A percentile compares a stretch with the other conserved stretches of the same genome.
Conservation (phyloP, 176 grass and related monocot species). For the Olyra latifolia region DNA sequence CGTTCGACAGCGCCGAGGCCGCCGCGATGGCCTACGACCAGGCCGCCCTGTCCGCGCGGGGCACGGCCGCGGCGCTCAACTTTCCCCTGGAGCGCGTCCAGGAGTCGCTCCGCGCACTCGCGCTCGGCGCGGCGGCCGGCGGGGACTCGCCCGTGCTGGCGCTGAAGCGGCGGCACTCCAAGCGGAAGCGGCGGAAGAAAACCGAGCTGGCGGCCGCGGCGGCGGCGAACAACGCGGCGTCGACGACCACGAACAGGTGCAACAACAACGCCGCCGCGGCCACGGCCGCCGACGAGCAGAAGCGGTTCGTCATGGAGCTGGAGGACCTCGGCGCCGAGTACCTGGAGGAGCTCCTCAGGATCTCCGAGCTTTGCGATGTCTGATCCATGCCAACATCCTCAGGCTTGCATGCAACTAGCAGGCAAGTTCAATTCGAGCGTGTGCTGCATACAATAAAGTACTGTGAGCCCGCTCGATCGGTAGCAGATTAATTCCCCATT, state of each 20-base stretch:
- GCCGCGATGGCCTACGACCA: slow-evolving; percentile 18
- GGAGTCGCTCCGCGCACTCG: slow-evolving; percentile 24
- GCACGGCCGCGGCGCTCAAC: slow-evolving; percentile 17
- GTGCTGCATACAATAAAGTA: background rate
- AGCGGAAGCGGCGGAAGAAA: slow-evolving; percentile 27
- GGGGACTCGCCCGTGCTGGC: slow-evolving; percentile 19
- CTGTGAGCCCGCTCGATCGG: background rate
- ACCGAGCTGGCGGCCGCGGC: background rate
- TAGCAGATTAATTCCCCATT: background rate
- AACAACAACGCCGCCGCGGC: background rate
- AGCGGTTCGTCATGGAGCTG: slow-evolving; percentile 30
- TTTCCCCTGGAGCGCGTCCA: slow-evolving; percentile 32
- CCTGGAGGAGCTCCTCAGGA: slow-evolving; percentile 32
- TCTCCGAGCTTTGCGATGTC: slow-evolving; percentile 12
- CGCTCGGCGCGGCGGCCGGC: background rate
- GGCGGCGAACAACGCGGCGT: background rate
- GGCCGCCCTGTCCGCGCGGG: slow-evolving; percentile 6
- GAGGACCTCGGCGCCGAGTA: slow-evolving; percentile 31
- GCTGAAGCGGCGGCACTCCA: slow-evolving; percentile 34
- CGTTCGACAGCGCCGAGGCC: slow-evolving; percentile 7
- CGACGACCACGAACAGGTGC: background rate
- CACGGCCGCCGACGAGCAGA: background rate
- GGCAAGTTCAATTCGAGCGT: background rate
- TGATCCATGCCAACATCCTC: background rate
- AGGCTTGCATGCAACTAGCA: background rate